These are phyloP conservation scores for Sporothrix globosa DNA, from an alignment of 2,329 filamentous ascomycete genomes.

Conservation along the genomic window DNA sequence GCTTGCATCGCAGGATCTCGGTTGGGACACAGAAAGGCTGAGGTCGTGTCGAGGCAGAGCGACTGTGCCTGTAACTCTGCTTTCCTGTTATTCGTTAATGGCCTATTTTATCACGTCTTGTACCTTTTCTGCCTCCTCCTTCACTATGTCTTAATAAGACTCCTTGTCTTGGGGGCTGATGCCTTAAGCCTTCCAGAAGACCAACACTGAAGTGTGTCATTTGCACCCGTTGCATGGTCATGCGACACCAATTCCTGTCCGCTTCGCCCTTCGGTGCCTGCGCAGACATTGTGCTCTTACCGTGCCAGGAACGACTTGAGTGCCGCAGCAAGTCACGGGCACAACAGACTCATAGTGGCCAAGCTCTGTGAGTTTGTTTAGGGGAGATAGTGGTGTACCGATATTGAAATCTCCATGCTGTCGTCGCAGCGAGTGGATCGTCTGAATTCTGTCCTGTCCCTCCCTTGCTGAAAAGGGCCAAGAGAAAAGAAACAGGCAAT, in stretches of 20 bases:
- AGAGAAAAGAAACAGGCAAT: neutral
- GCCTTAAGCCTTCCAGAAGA: constrained; percentile 5
- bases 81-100: neutral
- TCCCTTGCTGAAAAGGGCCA: neutral
- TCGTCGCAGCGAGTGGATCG: constrained; percentile 26
- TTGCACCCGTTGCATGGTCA: constrained; percentile 10
- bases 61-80: neutral
- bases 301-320: neutral
- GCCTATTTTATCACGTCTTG: neutral
- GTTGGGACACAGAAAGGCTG: constrained; percentile 18
- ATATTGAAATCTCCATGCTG: neutral
- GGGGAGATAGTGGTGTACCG: neutral
- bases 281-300: neutral
- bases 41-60: constrained; percentile 16
- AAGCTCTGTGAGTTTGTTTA: neutral
- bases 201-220: constrained; percentile 12
- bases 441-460: constrained; percentile 22
- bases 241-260: constrained; percentile 8
- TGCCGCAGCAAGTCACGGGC: constrained; percentile 1
- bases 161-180: neutral
- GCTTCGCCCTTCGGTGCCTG: constrained; percentile 11
- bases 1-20: constrained; percentile 10
- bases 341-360: neutral
- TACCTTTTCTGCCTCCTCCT: neutral
- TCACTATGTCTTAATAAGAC: neutral